A percentile compares a stretch with the other conserved stretches of the same genome.
Evolutionary conservation across 108 stramenopile species (phyloP).

Genomic region (Heterococcus sp.): DNA sequence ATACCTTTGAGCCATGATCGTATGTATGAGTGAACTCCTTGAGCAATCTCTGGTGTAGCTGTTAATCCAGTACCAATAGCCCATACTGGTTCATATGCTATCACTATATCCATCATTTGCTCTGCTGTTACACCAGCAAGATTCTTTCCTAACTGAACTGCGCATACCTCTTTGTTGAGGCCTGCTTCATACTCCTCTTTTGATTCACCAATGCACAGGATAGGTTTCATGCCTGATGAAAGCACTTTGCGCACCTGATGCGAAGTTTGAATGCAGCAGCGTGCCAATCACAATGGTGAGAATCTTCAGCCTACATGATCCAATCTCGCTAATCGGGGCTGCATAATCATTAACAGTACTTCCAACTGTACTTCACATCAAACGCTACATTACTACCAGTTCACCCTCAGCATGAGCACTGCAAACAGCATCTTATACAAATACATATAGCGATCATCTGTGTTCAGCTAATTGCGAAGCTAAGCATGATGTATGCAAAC

Average conservation of each 20-base stretch:
- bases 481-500: constrained; percentile 60
- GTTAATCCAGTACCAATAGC: constrained; percentile 96
- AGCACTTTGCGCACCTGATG: constrained; percentile 22
- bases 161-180: constrained; percentile 42
- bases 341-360: background rate
- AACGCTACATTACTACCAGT: too few species aligned
- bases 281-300: background rate
- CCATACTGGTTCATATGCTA: constrained; percentile 75
- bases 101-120: constrained; percentile 60
- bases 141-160: constrained; percentile 42
- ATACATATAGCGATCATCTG: too few species aligned
- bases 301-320: background rate
- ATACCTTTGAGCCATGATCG: constrained; percentile 62
- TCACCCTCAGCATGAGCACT: too few species aligned
- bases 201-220: constrained; percentile 71
- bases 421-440: too few species aligned
- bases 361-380: background rate
- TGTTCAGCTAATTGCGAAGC: background rate
- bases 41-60: constrained; percentile 92
- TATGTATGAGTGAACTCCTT: constrained; percentile 64
- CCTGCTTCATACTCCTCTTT: constrained; percentile 58
- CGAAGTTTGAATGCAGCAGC: background rate
- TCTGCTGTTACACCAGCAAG: constrained; percentile 50
- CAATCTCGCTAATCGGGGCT: too few species aligned
- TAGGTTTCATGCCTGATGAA: constrained; percentile 46